Base-by-base conservation (phyloP, 1,139 yeast genomes). In the Spencermartinsiella ligniputridi region DNA sequence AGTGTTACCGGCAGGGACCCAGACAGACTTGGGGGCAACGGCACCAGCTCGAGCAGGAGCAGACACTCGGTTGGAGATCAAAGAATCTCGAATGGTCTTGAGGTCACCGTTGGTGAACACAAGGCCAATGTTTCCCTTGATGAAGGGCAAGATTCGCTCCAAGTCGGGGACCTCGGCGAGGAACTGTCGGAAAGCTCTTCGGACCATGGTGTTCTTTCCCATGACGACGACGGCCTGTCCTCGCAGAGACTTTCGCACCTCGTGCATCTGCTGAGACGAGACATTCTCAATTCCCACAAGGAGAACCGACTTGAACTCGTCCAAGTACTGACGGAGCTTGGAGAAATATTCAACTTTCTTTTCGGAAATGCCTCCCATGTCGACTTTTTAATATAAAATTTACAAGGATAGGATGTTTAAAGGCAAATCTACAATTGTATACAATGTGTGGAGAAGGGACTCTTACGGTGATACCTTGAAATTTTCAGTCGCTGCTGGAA, bases 21-120 rank as follows among this genome's bases (percentile, higher is more conserved):
- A 87, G 68, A 92, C 97, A 69, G 90, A 97, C 71, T 74, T 83
- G 74, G 97, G 98, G 67, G 99, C 97, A 70, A 89, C 71, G 69
- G 97, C 98, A 89, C 98, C 98, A 61, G 98, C 95, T 79, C 90
- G 90, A 67, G 99, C 99, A 75, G 99, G 99, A 67, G 99, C 99
- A 69, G 97, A 96, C 71, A 92, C 97, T 75, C 84, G 92, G 88
- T 94, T 92, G 66, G 86, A 72, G 62, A 84, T 69, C 65, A 92
- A 78, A 56, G 76, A 78, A 60, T 89, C 96, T 80, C 96, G 94
- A 76, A 90, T 78, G 64, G 78, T 72, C 81, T 87, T 85, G 74
- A 92, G 83, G 75, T 94, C 96, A 63, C 72, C 74, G 83, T 92
- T 92, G 78, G 98, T 92, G 96, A 92, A 92, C 61, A 92, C 85